Conservation (phyloP, 257 asterid genomes). For the Capsicum chinense region DNA sequence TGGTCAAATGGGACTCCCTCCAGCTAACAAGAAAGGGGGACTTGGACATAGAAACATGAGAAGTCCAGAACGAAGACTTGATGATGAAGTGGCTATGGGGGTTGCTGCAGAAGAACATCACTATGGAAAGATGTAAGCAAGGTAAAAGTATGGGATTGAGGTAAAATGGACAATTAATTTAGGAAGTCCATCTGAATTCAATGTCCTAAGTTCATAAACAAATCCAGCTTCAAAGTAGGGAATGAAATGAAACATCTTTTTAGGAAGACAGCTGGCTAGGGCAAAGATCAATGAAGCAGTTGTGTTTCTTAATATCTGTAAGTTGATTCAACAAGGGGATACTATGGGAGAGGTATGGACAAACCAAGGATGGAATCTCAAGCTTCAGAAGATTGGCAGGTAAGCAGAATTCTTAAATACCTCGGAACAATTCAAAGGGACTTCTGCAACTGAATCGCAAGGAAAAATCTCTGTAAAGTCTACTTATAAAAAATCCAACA, state of each 20-base stretch:
- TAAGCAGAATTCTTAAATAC: neutral
- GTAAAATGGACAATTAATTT: neutral
- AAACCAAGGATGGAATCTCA: neutral
- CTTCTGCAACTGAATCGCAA: neutral
- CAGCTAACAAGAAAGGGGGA: neutral
- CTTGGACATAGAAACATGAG: neutral
- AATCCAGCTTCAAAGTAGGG: neutral
- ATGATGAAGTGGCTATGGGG: neutral
- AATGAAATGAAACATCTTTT: neutral
- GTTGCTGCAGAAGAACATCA: neutral
- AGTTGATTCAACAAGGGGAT: neutral
- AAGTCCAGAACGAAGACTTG: neutral
- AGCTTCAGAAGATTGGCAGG: neutral
- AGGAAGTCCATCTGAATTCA: neutral
- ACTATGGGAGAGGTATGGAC: neutral
- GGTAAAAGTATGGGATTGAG: neutral
- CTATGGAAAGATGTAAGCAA: neutral
- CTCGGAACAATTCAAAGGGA: neutral
- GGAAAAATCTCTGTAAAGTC: neutral
- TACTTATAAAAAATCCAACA: neutral
- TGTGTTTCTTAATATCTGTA: too few relatives aligned
- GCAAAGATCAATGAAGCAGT: neutral
- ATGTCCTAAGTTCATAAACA: neutral
- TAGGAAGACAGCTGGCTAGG: neutral
- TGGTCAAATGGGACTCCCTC: neutral